Conservation (phyloP, 805 yeast genomes). For the Candida berthetii region DNA sequence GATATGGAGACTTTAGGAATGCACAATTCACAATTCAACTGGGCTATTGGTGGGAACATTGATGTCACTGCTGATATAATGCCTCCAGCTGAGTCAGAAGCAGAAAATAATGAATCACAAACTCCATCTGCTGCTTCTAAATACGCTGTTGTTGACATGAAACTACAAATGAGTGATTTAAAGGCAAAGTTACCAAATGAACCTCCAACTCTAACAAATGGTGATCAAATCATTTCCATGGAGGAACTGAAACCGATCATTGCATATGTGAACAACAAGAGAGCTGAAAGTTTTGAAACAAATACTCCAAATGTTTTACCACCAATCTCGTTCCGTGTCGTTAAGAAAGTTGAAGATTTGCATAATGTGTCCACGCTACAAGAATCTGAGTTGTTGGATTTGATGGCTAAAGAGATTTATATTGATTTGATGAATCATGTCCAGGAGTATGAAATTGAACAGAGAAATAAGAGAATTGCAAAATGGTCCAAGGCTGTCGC, state of each 20-base stretch:
- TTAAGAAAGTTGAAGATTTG: constrained; percentile 37
- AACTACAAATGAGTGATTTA: constrained; percentile 56
- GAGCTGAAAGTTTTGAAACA: constrained; percentile 18
- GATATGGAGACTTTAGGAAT: constrained; percentile 30
- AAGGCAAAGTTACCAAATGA: constrained; percentile 47
- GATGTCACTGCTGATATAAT: constrained; percentile 68
- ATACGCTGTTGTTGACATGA: constrained; percentile 65
- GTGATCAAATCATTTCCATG: constrained; percentile 49
- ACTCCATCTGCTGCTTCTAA: constrained; percentile 21
- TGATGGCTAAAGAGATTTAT: constrained; percentile 48
- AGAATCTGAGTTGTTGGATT: constrained; percentile 42
- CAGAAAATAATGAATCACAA: constrained; percentile 3
- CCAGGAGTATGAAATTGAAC: constrained; percentile 43
- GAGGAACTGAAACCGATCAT: constrained; percentile 58
- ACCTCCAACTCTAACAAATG: constrained; percentile 45
- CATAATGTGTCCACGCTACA: constrained; percentile 30
- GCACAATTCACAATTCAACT: constrained; percentile 41
- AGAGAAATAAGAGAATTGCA: constrained; percentile 37
- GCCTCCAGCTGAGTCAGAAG: constrained; percentile 48
- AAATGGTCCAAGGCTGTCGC: constrained; percentile 57
- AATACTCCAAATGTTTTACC: constrained; percentile 21
- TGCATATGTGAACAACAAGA: constrained; percentile 49
- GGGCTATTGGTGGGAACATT: constrained; percentile 68
- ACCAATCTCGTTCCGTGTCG: constrained; percentile 33
- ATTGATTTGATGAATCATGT: constrained; percentile 50